Base-by-base conservation (phyloP, 768 basidiomycete genomes). In the Calocybe indica region DNA sequence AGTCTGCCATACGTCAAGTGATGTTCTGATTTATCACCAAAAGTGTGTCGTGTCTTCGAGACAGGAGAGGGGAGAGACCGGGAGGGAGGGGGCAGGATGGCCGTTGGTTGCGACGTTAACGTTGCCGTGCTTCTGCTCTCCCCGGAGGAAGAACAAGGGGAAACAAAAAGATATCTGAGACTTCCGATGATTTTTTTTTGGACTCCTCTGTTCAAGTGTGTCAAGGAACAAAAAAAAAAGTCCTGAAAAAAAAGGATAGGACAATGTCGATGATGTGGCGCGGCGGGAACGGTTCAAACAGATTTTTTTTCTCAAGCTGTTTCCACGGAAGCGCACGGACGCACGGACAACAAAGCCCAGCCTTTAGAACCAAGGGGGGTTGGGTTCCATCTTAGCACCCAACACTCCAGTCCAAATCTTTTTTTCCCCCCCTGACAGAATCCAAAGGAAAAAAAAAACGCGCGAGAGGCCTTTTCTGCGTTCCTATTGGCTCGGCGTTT, bases 401-500 rank as follows among this genome's bases (percentile, higher is more conserved):
- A 39, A 33, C 43, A 15, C 36, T 46, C 31, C 28, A 33, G 37
- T 10, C 45, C 42, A 50, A 49, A 55, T 37, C 45, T 45, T 57
- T 45, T 40, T 35, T 47, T 47, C 47, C 46, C 37, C 48, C 13
- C 41, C 41, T 42, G 46, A 44, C 43, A 43, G 30, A 22, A 31
- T 33, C 42, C 53, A 36, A 48, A 52, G 41, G 48, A 47, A 47
- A 15, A 46, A 47, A 47, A 52, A 45, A 50, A 54, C 61, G 62
- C 63, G 61, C 58, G 53, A 52, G 52, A 54, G 43, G 32, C 41
- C 11, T 52, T 58, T 59, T 39, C 10, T n/a, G 43, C 49, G 0
- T 46, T 58, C 57, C 55, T 39, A 69, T 69, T 69, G 68, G 68
- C 52, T 56, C 68, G 67, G 68, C 65, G 40, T 53, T 64, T 63